A percentile compares a stretch with the other conserved stretches of the same genome.
Conservation (phyloP, 2,329 filamentous ascomycete species). For the Sporothrix schenckii region DNA sequence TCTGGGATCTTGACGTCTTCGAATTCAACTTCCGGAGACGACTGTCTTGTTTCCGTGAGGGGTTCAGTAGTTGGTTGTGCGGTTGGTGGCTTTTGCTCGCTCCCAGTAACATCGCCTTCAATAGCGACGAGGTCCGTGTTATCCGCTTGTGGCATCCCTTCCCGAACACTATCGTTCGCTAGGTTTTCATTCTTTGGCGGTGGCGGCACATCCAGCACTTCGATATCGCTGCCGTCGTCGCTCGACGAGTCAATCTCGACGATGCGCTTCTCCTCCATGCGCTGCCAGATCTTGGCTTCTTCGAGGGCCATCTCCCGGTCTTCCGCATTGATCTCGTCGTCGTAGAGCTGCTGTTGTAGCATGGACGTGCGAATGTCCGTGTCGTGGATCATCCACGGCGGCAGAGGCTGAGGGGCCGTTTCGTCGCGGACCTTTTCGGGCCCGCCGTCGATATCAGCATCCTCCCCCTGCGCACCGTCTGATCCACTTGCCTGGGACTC, state of each 20-base stretch:
- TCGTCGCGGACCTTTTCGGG: constrained; percentile 58
- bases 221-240: constrained; percentile 60
- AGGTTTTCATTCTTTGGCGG: constrained; percentile 28
- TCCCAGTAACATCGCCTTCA: background rate
- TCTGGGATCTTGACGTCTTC: constrained; percentile 44
- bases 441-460: constrained; percentile 44
- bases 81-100: background rate
- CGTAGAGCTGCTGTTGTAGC: constrained; percentile 60
- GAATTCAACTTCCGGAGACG: constrained; percentile 43
- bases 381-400: constrained; percentile 72
- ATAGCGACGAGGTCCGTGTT: background rate
- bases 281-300: constrained; percentile 54
- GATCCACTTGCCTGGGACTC: constrained; percentile 27
- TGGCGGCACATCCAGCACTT: constrained; percentile 57
- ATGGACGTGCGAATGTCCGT: constrained; percentile 67
- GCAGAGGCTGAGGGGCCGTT: constrained; percentile 61
- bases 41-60: constrained; percentile 28
- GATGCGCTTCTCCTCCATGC: constrained; percentile 46
- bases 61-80: background rate
- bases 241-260: constrained; percentile 65
- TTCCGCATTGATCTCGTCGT: constrained; percentile 65
- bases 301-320: constrained; percentile 61
- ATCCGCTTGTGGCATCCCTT: background rate
- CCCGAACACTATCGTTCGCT: background rate
- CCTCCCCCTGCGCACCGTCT: constrained; percentile 44